Evolutionary conservation across 805 yeast genomes (phyloP), one percentile per base, ranked within the genome.

Genomic region (Candida gorgasii): DNA sequence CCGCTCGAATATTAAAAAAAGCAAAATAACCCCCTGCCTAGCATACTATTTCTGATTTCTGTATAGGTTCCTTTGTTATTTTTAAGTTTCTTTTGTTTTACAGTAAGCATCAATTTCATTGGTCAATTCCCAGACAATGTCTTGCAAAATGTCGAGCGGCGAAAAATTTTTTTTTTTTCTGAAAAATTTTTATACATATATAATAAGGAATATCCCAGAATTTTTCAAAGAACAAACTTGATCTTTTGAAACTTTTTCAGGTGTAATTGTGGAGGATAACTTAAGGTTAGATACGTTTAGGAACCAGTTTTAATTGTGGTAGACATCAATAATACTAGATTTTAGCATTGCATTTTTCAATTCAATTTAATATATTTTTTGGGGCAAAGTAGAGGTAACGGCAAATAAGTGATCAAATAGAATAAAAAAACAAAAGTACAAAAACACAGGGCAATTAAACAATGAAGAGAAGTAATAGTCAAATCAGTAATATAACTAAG

Each of bases 121-220:
- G 37, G 37, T 22, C 37, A 22, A 22, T 34, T 22, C 13, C 16
- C 3, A 15, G 37, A 34, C 18, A 34, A 16, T 40, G 43, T 40
- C 43, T 29, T 8, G 5, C 4, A 4, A 17, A 36, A 36, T 36
- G 39, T 28, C 38, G 43, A 32, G 43, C 43, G 43, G 43, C 43
- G 43, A 40, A 40, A 40, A 40, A 40, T 40, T 40, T 39, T 39
- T 40, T 40, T 39, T 39, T 39, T 32, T 40, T 30, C 19, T 4
- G 18, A 17, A 37, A 39, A 39, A 31, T 22, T 39, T 39, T 39
- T 31, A 6, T 16, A 15, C n/a, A 26, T 36, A 36, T 36, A 26
- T 36, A 36, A 17, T 8, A 15, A 19, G 35, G n/a, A 19, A 32
- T 19, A 19, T 18, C 35, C 24, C 23, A 6, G 7, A 12, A 9